phyloP scores from a whole-genome alignment of 371 early-diverging fungal species.

The Rhizopus microsporus region DNA sequence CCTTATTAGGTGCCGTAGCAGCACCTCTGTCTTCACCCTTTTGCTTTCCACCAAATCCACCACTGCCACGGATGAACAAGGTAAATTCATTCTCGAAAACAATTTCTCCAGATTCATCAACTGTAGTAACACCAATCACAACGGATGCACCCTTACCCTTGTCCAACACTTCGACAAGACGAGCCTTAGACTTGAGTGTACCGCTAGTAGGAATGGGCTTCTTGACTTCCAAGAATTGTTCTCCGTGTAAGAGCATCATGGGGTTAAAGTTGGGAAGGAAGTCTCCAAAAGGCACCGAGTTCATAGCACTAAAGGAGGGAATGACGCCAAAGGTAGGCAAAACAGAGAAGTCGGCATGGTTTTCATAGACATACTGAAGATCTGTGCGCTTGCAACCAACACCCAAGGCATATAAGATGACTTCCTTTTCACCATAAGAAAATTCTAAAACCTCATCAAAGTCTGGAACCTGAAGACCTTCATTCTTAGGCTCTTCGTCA shows the following conservation, averaged over 20 bases:
- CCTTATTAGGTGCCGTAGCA: constrained; percentile 69
- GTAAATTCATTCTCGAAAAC: constrained; percentile 89
- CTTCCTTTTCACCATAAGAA: constrained; percentile 84
- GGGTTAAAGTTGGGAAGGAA: constrained; percentile 91
- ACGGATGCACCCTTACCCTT: constrained; percentile 94
- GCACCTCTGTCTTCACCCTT: constrained; percentile 76
- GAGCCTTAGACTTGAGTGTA: constrained; percentile 72
- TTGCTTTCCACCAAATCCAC: constrained; percentile 87
- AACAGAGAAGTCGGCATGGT: constrained; percentile 72
- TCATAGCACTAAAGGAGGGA: constrained; percentile 76
- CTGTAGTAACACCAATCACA: constrained; percentile 78
- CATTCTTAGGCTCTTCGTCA: constrained; percentile 34
- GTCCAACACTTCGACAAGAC: constrained; percentile 90
- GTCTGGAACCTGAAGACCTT: constrained; percentile 50
- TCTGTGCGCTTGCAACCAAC: constrained; percentile 90
- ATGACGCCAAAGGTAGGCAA: constrained; percentile 94
- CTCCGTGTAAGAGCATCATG: constrained; percentile 98
- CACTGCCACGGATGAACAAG: constrained; percentile 90
- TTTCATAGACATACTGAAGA: constrained; percentile 89
- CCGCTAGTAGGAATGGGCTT: constrained; percentile 84
- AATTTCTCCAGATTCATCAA: constrained; percentile 75
- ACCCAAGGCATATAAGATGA: constrained; percentile 93
- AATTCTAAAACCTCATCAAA: constrained; percentile 58
- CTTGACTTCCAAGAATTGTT: constrained; percentile 90
- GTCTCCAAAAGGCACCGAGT: constrained; percentile 69